Evolutionary conservation across 371 early-diverging fungal genomes (phyloP).

Genomic region (Basidiobolus meristosporus): DNA sequence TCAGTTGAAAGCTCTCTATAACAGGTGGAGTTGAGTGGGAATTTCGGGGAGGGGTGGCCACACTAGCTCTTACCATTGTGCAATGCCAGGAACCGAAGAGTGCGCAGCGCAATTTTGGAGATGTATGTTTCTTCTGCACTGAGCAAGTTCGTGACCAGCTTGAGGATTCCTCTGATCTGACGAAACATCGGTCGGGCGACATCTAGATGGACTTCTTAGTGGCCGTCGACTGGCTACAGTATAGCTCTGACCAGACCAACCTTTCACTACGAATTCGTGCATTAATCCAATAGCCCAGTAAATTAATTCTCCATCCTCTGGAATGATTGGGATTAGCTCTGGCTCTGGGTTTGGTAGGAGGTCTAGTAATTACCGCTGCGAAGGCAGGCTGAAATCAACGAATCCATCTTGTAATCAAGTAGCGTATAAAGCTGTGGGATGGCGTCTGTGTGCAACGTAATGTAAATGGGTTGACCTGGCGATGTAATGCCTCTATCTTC

Average conservation of each 20-base stretch:
- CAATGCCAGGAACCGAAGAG: slow-evolving; percentile 45
- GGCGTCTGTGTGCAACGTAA: slow-evolving; percentile 9
- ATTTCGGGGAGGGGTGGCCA: background rate
- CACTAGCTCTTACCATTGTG: slow-evolving; percentile 20
- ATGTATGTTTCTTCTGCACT: slow-evolving; percentile 40
- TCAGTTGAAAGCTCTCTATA: slow-evolving; percentile 18
- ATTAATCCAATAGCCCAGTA: slow-evolving; percentile 64
- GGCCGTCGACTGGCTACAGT: too few relatives aligned
- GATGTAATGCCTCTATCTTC: slow-evolving; percentile 5
- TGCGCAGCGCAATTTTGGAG: slow-evolving; percentile 46
- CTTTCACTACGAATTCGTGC: slow-evolving; percentile 61
- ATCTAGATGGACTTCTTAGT: slow-evolving; percentile 10
- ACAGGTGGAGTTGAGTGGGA: background rate
- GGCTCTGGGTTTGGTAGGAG: background rate
- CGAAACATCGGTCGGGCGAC: slow-evolving; percentile 34
- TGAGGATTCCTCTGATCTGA: slow-evolving; percentile 32
- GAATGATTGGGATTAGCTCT: background rate
- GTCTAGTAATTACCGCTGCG: slow-evolving; percentile 24
- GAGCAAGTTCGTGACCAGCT: slow-evolving; percentile 27
- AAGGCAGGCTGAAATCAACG: slow-evolving; percentile 41
- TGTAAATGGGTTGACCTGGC: background rate
- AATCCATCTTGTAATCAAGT: slow-evolving; percentile 39
- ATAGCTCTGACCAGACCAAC: slow-evolving; percentile 5
- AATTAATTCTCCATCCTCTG: slow-evolving; percentile 60
- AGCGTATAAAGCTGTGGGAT: slow-evolving; percentile 23